A percentile compares a stretch with the other conserved stretches of the same genome.
These are phyloP conservation scores for Fraxinus angustifolia DNA, from an alignment of 305 asterid species.

Conservation along the genomic window DNA sequence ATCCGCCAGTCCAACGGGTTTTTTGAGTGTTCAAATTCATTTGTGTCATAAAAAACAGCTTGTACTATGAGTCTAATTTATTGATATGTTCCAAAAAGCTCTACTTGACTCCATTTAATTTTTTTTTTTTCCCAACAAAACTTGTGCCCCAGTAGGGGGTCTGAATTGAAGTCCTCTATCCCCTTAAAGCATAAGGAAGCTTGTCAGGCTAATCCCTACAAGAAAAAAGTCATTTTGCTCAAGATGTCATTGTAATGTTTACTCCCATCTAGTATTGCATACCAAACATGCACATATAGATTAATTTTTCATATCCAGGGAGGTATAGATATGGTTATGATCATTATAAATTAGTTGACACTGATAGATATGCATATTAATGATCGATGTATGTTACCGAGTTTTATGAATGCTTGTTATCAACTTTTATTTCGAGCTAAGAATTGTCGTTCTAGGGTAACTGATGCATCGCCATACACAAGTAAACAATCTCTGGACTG, in stretches of 20 bases:
- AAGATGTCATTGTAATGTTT: not conserved
- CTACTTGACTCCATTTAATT: not conserved
- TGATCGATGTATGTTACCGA: not conserved
- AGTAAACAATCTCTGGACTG: conserved; percentile 17
- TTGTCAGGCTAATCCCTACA: not conserved
- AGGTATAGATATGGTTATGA: not conserved
- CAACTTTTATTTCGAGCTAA: not conserved
- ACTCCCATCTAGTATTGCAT: not conserved
- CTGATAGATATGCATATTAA: not conserved
- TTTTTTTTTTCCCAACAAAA: not conserved
- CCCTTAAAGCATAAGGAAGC: not conserved
- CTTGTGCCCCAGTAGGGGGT: not conserved
- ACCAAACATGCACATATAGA: not conserved
- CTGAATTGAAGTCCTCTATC: not conserved
- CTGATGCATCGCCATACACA: conserved; percentile 36
- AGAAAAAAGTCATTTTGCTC: not conserved
- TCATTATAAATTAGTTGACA: not conserved
- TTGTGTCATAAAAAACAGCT: not conserved
- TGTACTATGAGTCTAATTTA: not conserved
- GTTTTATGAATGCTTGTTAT: not conserved
- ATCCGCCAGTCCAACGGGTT: not conserved
- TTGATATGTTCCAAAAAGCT: not conserved
- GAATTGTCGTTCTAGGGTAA: conserved; percentile 29
- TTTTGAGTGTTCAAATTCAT: not conserved
- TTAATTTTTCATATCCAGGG: not conserved